phyloP scores from a whole-genome alignment of 176 grass and related monocot species.

The Luzula sylvatica region DNA sequence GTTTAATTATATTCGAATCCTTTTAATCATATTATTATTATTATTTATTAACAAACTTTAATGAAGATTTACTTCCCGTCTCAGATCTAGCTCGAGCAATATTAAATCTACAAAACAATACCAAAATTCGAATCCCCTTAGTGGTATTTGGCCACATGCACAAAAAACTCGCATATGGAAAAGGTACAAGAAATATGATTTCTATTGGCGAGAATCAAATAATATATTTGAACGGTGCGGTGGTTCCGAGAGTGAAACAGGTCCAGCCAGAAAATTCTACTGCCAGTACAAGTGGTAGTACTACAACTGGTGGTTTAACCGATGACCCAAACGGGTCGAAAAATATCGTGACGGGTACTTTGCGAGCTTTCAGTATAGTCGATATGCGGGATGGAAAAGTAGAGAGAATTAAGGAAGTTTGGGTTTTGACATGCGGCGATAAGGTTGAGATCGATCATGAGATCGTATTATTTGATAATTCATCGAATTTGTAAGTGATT shows the following conservation, averaged over 20 bases:
- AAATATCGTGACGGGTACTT: constrained; percentile 19
- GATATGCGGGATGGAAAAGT: constrained; percentile 44
- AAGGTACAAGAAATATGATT: constrained; percentile 68
- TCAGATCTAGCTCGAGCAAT: constrained; percentile 69
- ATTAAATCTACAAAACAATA: constrained; percentile 49
- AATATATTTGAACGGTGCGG: constrained; percentile 71
- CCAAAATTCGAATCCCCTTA: constrained; percentile 47
- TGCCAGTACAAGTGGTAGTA: no score
- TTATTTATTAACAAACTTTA: no score
- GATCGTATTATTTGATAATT: constrained; percentile 38
- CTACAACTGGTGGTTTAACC: neutral
- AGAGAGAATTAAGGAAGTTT: constrained; percentile 65
- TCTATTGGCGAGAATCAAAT: constrained; percentile 32
- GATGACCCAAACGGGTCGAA: constrained; percentile 19
- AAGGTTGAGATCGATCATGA: constrained; percentile 54
- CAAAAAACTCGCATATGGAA: constrained; percentile 59
- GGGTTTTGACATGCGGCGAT: constrained; percentile 42
- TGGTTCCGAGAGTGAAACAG: constrained; percentile 71
- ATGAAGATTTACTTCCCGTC: neutral
- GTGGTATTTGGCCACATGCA: constrained; percentile 96
- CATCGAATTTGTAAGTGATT: no score
- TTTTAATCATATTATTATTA: neutral
- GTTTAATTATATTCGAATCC: constrained; percentile 17
- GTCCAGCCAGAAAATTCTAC: neutral
- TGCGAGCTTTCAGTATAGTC: constrained; percentile 44